A percentile compares a stretch with the other conserved stretches of the same genome.
Conservation (phyloP, 106 monocot species). For the Chionographis japonica region DNA sequence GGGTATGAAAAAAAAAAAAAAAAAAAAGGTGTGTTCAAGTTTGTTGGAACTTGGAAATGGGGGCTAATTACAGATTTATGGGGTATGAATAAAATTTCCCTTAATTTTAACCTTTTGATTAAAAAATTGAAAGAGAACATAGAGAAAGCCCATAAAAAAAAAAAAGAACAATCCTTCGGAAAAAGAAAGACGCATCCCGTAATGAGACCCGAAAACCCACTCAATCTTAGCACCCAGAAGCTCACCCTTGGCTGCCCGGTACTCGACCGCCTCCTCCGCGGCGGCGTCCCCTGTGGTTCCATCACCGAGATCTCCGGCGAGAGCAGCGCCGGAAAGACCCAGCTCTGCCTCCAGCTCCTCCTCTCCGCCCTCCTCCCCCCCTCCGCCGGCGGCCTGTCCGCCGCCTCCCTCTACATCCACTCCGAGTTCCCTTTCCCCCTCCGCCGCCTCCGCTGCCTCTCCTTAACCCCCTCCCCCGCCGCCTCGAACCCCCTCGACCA, state of each 20-base stretch:
- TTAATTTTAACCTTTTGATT: too few relatives aligned
- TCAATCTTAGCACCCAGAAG: slow-evolving; percentile 27
- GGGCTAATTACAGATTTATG: too few relatives aligned
- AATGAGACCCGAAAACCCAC: slow-evolving; percentile 17
- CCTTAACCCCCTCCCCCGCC: slow-evolving; percentile 6
- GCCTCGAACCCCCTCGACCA: slow-evolving; percentile 50
- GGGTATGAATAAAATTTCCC: too few relatives aligned
- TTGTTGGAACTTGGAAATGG: too few relatives aligned
- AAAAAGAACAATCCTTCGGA: too few relatives aligned
- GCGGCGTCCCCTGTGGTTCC: slow-evolving; percentile 75
- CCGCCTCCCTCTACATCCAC: slow-evolving; percentile 78
- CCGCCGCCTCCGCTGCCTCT: slow-evolving; percentile 54
- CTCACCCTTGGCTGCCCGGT: slow-evolving; percentile 68
- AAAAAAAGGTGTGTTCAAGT: too few relatives aligned
- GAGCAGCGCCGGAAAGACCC: slow-evolving; percentile 73
- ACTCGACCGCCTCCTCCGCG: slow-evolving; percentile 65
- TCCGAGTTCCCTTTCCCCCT: slow-evolving; percentile 73
- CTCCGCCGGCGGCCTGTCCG: slow-evolving; percentile 38
- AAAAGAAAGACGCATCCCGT: too few relatives aligned
- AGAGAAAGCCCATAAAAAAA: too few relatives aligned
- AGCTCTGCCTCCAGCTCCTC: slow-evolving; percentile 89
- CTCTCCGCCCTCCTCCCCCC: slow-evolving; percentile 51
- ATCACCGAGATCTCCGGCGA: slow-evolving; percentile 86
- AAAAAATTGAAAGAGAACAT: too few relatives aligned
- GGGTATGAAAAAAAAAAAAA: too few relatives aligned